Base-by-base conservation (phyloP, 495 filamentous ascomycete genomes). In the Penicillium robsamsonii region DNA sequence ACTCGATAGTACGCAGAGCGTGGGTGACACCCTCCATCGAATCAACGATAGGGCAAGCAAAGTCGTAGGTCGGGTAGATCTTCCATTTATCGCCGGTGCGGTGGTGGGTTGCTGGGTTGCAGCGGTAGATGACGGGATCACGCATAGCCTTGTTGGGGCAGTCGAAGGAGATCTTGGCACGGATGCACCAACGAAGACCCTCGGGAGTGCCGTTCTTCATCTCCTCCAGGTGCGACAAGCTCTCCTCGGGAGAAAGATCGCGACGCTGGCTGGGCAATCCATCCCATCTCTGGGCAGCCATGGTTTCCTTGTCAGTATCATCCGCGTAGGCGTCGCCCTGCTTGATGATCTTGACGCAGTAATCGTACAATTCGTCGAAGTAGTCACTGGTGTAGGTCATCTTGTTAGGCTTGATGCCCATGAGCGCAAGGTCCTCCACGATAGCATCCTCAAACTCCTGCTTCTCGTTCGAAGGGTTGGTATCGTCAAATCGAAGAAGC, bases 1-100 rank as follows among this genome's bases (percentile, higher is more conserved):
- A 98, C 78, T 98, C 94, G 56, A 92, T 97, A 2, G 94, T 96
- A 59, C 95, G 84, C 49, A 98, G 82, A 27, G 94, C 94, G 68
- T 97, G 94, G 12, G 94, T 97, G 48, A 97, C 90, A 41, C 91
- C 92, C 74, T 97, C 92, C 61, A 92, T 73, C 25, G 85, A 84
- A 73, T 98, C 94, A 43, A 98, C 85, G 38, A 97, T 84, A 13
- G 95, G 94, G 72, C 91, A 96, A 58, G 87, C 87, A 65, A 96
- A 94, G 71, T 96, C 92, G 69, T 97, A 97, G 46, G 90, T 97
- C 0, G 93, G 93, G 77, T 97, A 97, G 62, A 95, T 87, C 75
- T 95, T 96, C 90, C 92, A 97, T 61, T 83, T 85, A 24, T 78
- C 78, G 38, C 93, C 93, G 8, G 93, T 97, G 43, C 94, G 88